Evolutionary conservation across 495 filamentous ascomycete species (phyloP), one percentile per base, ranked within the genome.

Genomic region (Copromyces sp.): DNA sequence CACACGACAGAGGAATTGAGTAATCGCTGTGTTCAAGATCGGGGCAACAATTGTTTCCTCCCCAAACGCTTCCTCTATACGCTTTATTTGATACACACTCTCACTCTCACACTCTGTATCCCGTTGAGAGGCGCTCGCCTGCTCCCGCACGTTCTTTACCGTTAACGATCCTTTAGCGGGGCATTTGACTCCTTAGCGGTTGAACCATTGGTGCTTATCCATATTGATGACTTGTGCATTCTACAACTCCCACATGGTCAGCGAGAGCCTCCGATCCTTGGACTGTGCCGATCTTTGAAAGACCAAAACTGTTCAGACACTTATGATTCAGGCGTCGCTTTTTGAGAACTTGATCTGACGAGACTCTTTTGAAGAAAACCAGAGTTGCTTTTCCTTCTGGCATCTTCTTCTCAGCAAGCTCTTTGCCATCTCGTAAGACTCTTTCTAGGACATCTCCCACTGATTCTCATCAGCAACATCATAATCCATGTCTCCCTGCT

Each of bases 391-490:
- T 11, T 24, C 9, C 24, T 47, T 9, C 44, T 20, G 24, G 4
- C 4, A 53, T 53, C 8, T 45, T 47, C 44, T 45, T 45, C 11
- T 29, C 24, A 2, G 4, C 20, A 24, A 12, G 2, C 7, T 35
- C 53, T 2, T 16, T 12, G 24, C 12, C 7, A 1, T 24, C 11
- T 61, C 29, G 1, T 29, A 4, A 16, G 14, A 42, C 11, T 32
- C 6, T 29, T 12, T 20, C 38, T 71, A 75, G 16, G 59, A 16
- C 32, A 74, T 53, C 35, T 78, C 79, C 81, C 83, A 83, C 71
- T 83, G 80, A 72, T 84, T 79, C 59, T 82, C 81, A 76, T 83
- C 82, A 16, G 81, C 83, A 16, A 83, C 81, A 74, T 85, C 83
- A 72, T 85, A 83, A 68, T 85, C 83, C 73, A 84, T 77, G 70